phyloP scores from a whole-genome alignment of 345 rosid species.

The Lepidium africanum region DNA sequence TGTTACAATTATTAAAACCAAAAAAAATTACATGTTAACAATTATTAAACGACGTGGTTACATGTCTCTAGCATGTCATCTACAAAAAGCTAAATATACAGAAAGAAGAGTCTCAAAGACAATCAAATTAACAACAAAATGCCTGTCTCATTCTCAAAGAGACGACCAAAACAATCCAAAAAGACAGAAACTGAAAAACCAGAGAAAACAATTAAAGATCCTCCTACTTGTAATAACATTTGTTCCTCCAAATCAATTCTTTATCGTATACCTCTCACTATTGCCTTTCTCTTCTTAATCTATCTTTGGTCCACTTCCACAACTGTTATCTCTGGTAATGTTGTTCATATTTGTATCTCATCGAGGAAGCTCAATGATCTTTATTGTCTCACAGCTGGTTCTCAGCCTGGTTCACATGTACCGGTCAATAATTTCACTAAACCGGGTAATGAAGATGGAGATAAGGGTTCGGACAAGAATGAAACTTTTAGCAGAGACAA shows the following conservation, averaged over 20 bases:
- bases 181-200: conserved; percentile 20
- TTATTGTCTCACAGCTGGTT: conserved; percentile 80
- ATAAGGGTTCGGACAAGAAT: neutral
- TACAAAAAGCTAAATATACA: conserved; percentile 29
- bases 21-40: no score
- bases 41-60: conserved; percentile 17
- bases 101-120: neutral
- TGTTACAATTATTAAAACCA: no score
- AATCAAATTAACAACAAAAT: conserved; percentile 24
- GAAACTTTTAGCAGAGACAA: neutral
- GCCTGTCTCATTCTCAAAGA: conserved; percentile 50
- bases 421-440: conserved; percentile 17
- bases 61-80: conserved; percentile 1
- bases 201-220: neutral
- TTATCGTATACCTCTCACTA: conserved; percentile 37
- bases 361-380: conserved; percentile 71
- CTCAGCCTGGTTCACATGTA: conserved; percentile 44
- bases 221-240: conserved; percentile 18
- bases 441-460: conserved; percentile 4
- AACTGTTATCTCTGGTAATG: conserved; percentile 57
- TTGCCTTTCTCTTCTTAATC: conserved; percentile 40
- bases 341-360: conserved; percentile 62
- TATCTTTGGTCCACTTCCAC: conserved; percentile 72
- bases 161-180: conserved; percentile 34
- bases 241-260: conserved; percentile 30